phyloP scores from a whole-genome alignment of 768 basidiomycete species.

The Lentinula boryana region DNA sequence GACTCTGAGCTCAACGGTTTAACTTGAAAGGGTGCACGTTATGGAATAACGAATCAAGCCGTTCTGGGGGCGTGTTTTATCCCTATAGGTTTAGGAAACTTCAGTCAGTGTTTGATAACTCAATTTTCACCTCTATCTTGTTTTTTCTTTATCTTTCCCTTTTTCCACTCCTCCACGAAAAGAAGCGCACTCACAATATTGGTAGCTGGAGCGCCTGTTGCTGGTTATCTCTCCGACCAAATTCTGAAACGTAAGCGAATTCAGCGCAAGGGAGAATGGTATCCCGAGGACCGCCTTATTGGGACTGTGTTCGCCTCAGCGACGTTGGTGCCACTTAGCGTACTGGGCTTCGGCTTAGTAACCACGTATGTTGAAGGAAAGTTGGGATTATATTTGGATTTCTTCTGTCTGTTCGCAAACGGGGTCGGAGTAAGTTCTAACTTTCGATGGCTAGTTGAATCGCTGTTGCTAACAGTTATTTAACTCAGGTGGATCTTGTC shows the following conservation, averaged over 20 bases:
- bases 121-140: background rate
- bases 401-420: slow-evolving; percentile 56
- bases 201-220: slow-evolving; percentile 53
- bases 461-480: background rate
- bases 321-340: slow-evolving; percentile 46
- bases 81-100: slow-evolving; percentile 54
- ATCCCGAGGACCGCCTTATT: slow-evolving; percentile 64
- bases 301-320: slow-evolving; percentile 41
- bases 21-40: slow-evolving; percentile 42
- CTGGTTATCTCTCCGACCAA: slow-evolving; percentile 54
- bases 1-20: background rate
- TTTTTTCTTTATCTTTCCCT: background rate
- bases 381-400: slow-evolving; percentile 42
- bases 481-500: slow-evolving; percentile 45
- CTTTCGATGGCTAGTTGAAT: background rate
- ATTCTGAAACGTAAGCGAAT: slow-evolving; percentile 42
- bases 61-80: slow-evolving; percentile 56
- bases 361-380: slow-evolving; percentile 44
- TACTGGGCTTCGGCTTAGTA: slow-evolving; percentile 42
- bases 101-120: slow-evolving; percentile 34
- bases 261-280: slow-evolving; percentile 49
- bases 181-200: background rate
- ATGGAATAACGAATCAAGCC: slow-evolving; percentile 50
- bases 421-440: slow-evolving; percentile 49
- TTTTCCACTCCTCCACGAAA: too few species aligned